Base-by-base conservation (phyloP, 768 basidiomycete species). In the Suillus placidus region DNA sequence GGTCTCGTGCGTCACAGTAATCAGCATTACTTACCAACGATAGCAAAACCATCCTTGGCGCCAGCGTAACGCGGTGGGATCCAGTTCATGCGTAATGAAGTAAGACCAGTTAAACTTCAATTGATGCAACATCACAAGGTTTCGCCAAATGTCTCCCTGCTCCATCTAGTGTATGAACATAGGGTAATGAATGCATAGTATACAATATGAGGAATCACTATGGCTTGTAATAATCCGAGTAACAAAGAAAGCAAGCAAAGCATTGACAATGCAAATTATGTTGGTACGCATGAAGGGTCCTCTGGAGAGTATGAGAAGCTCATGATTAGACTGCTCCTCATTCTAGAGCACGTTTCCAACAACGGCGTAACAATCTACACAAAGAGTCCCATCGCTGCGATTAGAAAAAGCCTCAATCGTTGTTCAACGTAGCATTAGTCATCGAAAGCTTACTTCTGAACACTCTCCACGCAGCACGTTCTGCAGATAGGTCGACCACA, bases 401-500 rank as follows among this genome's bases (percentile, higher is more conserved):
- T 34, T 35, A 23, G 34, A 8, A 26, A 52, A 47, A 23, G 12
- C 2, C 55, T 49, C 26, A 35, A 67, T 38, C 54, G 58, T 63
- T 14, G 9, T 8, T 34, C 43, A 18, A 6, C 5, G 5, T 34
- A 56, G 60, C 6, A 30, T 34, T 16, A 47, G 34, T 8, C 12
- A 71, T 60, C 40, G 18, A 43, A 42, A 47, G 67, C 80, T 69
- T 62, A 81, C 79, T 78, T 77, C 60, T 67, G 64, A 3, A 74
- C 69, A 60, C 74, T 79, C 69, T 80, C 79, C 42, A 79, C 63
- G 32, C 77, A 79, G 43, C 79, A 80, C 38, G 70, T 69, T 20
- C 74, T 70, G 61, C 79, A 80, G 34, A 80, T 71, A 55, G 69
- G 65, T 34, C 78, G 76, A 61, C 77, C 80, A 62, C 79, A 80